phyloP scores from a whole-genome alignment of 768 basidiomycete species.

The Mycena metata region DNA sequence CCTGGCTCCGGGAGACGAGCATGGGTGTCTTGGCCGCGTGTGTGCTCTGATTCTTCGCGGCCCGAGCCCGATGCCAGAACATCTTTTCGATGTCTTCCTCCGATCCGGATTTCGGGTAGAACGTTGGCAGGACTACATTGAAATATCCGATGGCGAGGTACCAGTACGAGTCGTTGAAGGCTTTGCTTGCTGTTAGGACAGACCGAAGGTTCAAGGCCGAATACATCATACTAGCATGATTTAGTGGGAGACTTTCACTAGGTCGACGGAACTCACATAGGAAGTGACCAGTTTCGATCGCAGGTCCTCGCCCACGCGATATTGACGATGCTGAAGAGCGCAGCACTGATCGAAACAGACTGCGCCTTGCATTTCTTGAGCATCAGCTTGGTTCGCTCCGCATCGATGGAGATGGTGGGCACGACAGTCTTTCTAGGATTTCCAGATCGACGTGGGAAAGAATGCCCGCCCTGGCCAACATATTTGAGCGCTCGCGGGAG shows the following conservation, averaged over 20 bases:
- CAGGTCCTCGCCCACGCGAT: constrained; percentile 76
- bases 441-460: constrained; percentile 68
- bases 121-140: constrained; percentile 84
- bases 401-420: constrained; percentile 73
- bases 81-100: constrained; percentile 52
- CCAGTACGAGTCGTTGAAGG: constrained; percentile 77
- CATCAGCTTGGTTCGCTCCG: constrained; percentile 69
- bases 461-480: constrained; percentile 75
- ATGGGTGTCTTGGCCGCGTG: constrained; percentile 74
- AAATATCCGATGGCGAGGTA: constrained; percentile 87
- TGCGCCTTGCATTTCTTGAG: constrained; percentile 78
- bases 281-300: constrained; percentile 59
- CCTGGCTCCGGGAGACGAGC: constrained; percentile 69
- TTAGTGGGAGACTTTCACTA: not conserved
- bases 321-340: constrained; percentile 80
- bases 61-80: constrained; percentile 83
- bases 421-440: constrained; percentile 72
- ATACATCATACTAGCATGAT: constrained; percentile 77
- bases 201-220: constrained; percentile 86
- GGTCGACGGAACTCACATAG: constrained; percentile 57
- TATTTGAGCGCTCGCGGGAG: constrained; percentile 9
- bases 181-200: constrained; percentile 59
- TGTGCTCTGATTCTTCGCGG: constrained; percentile 77
- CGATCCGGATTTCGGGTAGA: constrained; percentile 63
- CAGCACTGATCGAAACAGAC: constrained; percentile 79